A percentile compares a stretch with the other conserved stretches of the same genome.
Evolutionary conservation across 441 rosid genomes (phyloP).

Genomic region (Populus trichocarpa): DNA sequence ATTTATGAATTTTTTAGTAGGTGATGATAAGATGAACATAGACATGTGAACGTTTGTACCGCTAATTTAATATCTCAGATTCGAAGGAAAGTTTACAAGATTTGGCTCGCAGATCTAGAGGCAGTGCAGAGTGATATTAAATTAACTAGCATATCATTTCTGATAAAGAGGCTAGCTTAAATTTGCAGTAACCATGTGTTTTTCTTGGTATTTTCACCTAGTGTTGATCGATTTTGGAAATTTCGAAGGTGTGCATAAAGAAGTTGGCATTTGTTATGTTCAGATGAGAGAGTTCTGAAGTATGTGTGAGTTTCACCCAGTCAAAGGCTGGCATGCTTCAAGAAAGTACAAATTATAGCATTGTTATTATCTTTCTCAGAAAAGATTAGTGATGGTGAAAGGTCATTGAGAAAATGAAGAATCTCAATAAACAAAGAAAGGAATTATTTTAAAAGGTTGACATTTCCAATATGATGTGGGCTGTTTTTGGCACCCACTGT

Average conservation of each 20-base stretch:
- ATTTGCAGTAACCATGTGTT: not conserved
- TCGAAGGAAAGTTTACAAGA: not conserved
- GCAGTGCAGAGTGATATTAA: not conserved
- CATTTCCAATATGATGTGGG: not conserved
- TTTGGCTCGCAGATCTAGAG: not conserved
- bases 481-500: not conserved
- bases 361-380: slow-evolving; percentile 12
- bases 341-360: slow-evolving; percentile 25
- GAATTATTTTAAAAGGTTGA: not conserved
- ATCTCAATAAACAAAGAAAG: not conserved
- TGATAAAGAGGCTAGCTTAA: not conserved
- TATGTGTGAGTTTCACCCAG: not conserved
- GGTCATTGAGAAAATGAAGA: not conserved
- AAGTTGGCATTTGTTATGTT: not conserved
- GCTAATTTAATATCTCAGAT: not conserved
- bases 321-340: slow-evolving; percentile 35
- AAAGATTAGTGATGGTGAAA: not conserved
- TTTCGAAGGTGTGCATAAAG: not conserved
- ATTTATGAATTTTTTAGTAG: not conserved
- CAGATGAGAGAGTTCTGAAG: not conserved
- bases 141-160: not conserved
- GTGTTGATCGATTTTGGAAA: not conserved
- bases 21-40: not conserved
- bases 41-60: not conserved
- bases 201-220: not conserved